Base-by-base conservation (phyloP, 768 basidiomycete species). In the Trametes coccinea region DNA sequence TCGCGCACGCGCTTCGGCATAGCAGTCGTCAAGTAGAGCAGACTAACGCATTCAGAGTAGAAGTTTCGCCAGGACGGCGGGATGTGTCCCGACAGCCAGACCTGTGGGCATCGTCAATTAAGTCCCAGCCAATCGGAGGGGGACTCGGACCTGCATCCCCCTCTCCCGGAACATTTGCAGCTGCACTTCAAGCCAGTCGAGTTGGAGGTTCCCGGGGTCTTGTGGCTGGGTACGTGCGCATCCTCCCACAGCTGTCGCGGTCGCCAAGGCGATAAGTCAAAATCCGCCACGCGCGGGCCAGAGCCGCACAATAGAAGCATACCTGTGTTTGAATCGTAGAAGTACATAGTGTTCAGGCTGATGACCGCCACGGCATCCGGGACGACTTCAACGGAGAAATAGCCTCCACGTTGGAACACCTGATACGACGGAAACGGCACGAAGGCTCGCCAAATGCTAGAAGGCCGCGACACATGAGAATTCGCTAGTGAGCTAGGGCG, bases 111-210 rank as follows among this genome's bases (percentile, higher is more conserved):
- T 53, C 65, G 43, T 65, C 61, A 69, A 64, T 60, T 58, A 62
- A 49, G 56, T 40, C 37, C 22, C 56, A 63, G 41, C 59, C 56
- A 61, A 59, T 48, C 59, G 65, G 39, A 64, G 39, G 39, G 39
- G 22, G 47, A 41, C 2, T 9, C 82, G 54, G 69, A 88, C 90
- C 80, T 92, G 86, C 84, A 94, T 88, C 39, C 83, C 84, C 57
- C 89, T 77, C 3, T 81, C 73, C 60, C 90, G 79, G 72, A 87
- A 93, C 58, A 73, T 75, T 50, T 83, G 75, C 17, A 97, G 77
- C 73, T 94, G 93, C 2, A 91, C 91, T 61, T 92, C 92, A 11
- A 97, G 79, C 94, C 94, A 97, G 72, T 93, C 90, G 66, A 95
- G 80, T 70, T 97, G 80, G 29, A 93, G 78, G 65, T 92, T 92